Percentiles rank a stretch among this genome's conserved stretches.
These are phyloP conservation scores for Cornus florida DNA, from an alignment of 148 eudicot species.

Conservation along the genomic window DNA sequence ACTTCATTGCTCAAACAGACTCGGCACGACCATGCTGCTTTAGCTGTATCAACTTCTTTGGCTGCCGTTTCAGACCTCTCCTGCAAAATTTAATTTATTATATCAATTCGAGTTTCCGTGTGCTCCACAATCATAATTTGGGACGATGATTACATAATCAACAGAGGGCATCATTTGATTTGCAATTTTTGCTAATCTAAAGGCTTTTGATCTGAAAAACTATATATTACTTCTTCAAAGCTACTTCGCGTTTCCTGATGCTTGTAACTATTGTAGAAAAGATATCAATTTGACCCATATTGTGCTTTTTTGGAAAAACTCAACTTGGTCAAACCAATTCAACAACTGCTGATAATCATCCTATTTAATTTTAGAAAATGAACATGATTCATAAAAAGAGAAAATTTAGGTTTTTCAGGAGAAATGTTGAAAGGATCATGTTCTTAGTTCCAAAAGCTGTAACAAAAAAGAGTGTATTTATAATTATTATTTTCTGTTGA, in stretches of 20 bases:
- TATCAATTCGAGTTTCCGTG: background rate
- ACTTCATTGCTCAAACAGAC: constrained; percentile 85
- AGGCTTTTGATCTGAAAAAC: background rate
- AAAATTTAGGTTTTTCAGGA: background rate
- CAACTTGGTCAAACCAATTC: background rate
- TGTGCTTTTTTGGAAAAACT: background rate
- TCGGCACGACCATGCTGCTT: constrained; percentile 93
- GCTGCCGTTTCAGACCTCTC: constrained; percentile 79
- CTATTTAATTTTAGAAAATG: background rate
- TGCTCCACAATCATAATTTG: too few species aligned
- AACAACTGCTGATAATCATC: background rate
- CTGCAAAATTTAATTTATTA: constrained; percentile 35
- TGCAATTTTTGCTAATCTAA: background rate
- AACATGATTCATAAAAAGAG: background rate
- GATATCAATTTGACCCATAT: background rate
- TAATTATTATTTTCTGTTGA: too few species aligned
- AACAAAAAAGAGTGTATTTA: background rate
- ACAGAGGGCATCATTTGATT: too few species aligned
- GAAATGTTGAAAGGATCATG: background rate
- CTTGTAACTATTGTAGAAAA: background rate
- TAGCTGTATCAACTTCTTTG: constrained; percentile 92
- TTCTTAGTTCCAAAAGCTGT: background rate
- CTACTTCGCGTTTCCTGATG: background rate
- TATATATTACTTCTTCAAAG: background rate
- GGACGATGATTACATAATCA: too few species aligned